A percentile compares a stretch with the other conserved stretches of the same genome.
Conservation (phyloP, 148 eudicot genomes). For the Fagopyrum tataricum region DNA sequence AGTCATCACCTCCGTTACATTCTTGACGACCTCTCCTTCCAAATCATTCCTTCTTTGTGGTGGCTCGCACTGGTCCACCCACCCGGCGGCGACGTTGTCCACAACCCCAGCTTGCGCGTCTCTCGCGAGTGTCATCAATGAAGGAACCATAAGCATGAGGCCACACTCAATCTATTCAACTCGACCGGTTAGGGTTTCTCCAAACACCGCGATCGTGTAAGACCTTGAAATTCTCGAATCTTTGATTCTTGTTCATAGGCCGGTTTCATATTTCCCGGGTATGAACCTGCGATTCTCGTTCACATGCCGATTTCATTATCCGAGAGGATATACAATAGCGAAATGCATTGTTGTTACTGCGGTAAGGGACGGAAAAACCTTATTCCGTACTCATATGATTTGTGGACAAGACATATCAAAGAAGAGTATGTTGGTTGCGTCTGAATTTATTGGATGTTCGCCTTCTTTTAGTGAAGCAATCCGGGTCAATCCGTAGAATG, state of each 20-base stretch:
- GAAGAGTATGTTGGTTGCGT: slow-evolving; percentile 33
- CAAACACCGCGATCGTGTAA: slow-evolving; percentile 36
- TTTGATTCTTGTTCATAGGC: too few relatives aligned
- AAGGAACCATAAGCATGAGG: slow-evolving; percentile 72
- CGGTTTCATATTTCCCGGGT: slow-evolving; percentile 27
- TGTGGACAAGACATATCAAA: slow-evolving; percentile 29
- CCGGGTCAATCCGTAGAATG: slow-evolving; percentile 36
- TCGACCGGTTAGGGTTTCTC: slow-evolving; percentile 33
- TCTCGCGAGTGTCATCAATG: slow-evolving; percentile 40
- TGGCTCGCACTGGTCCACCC: slow-evolving; percentile 17
- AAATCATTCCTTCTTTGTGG: slow-evolving; percentile 15
- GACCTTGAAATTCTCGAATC: slow-evolving; percentile 11
- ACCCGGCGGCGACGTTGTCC: slow-evolving; percentile 34
- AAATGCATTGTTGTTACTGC: slow-evolving; percentile 37
- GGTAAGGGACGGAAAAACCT: slow-evolving; percentile 40
- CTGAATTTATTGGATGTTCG: slow-evolving; percentile 38
- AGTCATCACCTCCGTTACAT: slow-evolving; percentile 35
- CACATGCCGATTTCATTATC: slow-evolving; percentile 22
- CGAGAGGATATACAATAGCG: slow-evolving; percentile 30
- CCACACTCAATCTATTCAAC: slow-evolving; percentile 81
- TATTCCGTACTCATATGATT: slow-evolving; percentile 29
- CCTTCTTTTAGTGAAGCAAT: slow-evolving; percentile 42
- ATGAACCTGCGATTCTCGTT: slow-evolving; percentile 27
- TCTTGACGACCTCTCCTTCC: slow-evolving; percentile 20
- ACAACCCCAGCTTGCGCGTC: slow-evolving; percentile 50